phyloP scores from a whole-genome alignment of 2,329 filamentous ascomycete species.

The Diaporthe aspalathi region DNA sequence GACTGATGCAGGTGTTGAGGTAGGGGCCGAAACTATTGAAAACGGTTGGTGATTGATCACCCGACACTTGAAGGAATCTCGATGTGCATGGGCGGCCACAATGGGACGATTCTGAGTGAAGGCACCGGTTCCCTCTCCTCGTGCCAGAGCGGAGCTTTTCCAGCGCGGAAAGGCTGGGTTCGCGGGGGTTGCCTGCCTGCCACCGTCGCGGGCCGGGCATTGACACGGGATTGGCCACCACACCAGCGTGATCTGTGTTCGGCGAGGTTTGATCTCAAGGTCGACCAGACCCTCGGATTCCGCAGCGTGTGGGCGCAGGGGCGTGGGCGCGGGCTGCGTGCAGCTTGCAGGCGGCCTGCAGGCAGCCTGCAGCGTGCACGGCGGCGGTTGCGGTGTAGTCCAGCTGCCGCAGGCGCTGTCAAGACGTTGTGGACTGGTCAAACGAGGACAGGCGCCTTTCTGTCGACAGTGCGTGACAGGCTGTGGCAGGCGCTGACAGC shows the following conservation, averaged over 20 bases:
- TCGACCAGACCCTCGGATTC: slow-evolving; percentile 34
- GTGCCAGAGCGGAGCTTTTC: slow-evolving; percentile 32
- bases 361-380: slow-evolving; percentile 18
- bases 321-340: no score
- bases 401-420: slow-evolving; percentile 30
- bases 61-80: slow-evolving; percentile 34
- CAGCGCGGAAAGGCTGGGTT: slow-evolving; percentile 32
- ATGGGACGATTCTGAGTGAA: slow-evolving; percentile 27
- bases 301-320: slow-evolving; percentile 17
- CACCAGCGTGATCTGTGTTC: slow-evolving; percentile 31
- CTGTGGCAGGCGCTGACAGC: slow-evolving; percentile 34
- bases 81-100: slow-evolving; percentile 21
- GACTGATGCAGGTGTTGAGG: slow-evolving; percentile 39
- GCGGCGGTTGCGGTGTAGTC: slow-evolving; percentile 10
- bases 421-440: slow-evolving; percentile 28
- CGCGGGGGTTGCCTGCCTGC: slow-evolving; percentile 24
- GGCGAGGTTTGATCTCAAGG: slow-evolving; percentile 30
- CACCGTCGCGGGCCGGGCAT: slow-evolving; percentile 22
- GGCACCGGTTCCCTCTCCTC: slow-evolving; percentile 30
- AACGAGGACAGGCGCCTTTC: slow-evolving; percentile 25
- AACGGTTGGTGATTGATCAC: slow-evolving; percentile 36
- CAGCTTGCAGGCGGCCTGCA: not conserved
- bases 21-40: slow-evolving; percentile 39
- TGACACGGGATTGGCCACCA: slow-evolving; percentile 35
- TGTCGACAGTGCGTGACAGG: slow-evolving; percentile 21